A percentile compares a stretch with the other conserved stretches of the same genome.
These are phyloP conservation scores for Phytophthora pinifolia DNA, from an alignment of 352 stramenopile species.

Conservation along the genomic window DNA sequence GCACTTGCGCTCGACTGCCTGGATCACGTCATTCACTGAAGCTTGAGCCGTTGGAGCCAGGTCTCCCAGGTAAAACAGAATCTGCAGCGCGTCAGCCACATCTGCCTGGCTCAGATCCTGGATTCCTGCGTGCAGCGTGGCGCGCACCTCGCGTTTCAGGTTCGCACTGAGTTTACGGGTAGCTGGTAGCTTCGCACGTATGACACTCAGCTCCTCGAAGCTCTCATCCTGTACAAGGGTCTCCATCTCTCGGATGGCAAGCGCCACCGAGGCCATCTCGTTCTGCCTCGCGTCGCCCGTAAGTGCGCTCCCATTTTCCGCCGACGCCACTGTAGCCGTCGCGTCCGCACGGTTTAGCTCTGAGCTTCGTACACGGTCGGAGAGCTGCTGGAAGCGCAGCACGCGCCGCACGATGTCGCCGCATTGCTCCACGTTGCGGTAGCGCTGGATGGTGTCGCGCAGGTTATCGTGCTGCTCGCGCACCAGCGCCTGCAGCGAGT, in stretches of 20 bases:
- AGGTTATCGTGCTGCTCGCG: constrained; percentile 59
- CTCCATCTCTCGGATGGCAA: constrained; percentile 80
- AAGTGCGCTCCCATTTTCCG: constrained; percentile 15
- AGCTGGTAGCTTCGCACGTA: constrained; percentile 54
- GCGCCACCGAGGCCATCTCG: constrained; percentile 59
- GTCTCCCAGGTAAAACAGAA: constrained; percentile 75
- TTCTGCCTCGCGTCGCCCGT: constrained; percentile 25
- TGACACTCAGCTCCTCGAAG: constrained; percentile 70
- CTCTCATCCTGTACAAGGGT: constrained; percentile 43
- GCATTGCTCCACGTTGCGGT: constrained; percentile 80
- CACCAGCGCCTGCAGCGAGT: constrained; percentile 61
- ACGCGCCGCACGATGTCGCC: constrained; percentile 68
- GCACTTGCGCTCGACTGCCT: constrained; percentile 76
- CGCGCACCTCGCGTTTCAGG: constrained; percentile 58
- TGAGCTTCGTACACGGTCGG: constrained; percentile 47
- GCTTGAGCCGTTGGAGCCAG: constrained; percentile 66
- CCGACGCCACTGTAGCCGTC: not conserved
- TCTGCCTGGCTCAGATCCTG: constrained; percentile 64
- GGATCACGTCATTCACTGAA: constrained; percentile 81
- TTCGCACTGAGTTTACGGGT: constrained; percentile 45
- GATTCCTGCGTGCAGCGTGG: constrained; percentile 48
- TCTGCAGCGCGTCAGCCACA: constrained; percentile 75
- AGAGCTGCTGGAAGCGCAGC: constrained; percentile 79
- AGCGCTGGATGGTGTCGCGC: constrained; percentile 63
- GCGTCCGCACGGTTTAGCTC: constrained; percentile 36